A percentile compares a stretch with the other conserved stretches of the same genome.
These are phyloP conservation scores for Rhizopogon vulgaris DNA, from an alignment of 768 basidiomycete species.

Conservation along the genomic window DNA sequence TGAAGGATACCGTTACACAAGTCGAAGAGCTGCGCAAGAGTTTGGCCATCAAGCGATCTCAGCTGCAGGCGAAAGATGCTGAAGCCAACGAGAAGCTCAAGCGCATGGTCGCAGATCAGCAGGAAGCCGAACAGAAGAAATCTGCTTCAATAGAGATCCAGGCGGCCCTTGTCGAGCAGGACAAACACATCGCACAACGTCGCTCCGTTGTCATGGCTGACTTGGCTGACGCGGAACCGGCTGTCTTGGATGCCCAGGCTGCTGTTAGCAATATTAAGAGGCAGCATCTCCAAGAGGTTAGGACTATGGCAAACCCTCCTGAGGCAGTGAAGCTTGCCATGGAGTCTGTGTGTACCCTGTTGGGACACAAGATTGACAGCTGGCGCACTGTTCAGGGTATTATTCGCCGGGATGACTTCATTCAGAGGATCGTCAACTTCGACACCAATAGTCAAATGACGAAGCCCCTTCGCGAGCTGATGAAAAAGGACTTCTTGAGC, in stretches of 20 bases:
- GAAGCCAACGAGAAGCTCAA: conserved; percentile 97
- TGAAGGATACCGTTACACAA: conserved; percentile 91
- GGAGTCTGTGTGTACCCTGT: conserved; percentile 95
- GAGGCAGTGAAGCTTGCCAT: conserved; percentile 97
- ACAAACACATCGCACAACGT: conserved; percentile 83
- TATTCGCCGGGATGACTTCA: conserved; percentile 96
- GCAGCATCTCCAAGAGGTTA: conserved; percentile 93
- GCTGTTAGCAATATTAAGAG: conserved; percentile 98
- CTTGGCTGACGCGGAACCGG: conserved; percentile 95
- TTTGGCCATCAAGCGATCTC: conserved; percentile 87
- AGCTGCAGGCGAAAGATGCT: conserved; percentile 87
- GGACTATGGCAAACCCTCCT: conserved; percentile 97
- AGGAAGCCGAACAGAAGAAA: conserved; percentile 98
- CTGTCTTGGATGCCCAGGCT: conserved; percentile 88
- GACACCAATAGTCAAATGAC: conserved; percentile 91
- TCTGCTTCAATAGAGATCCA: conserved; percentile 94
- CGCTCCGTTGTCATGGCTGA: conserved; percentile 88
- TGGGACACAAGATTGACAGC: conserved; percentile 94
- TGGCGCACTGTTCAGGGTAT: conserved; percentile 96
- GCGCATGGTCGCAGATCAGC: conserved; percentile 97
- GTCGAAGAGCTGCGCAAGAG: conserved; percentile 95
- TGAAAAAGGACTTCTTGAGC: conserved; percentile 91
- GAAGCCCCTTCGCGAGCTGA: conserved; percentile 76
- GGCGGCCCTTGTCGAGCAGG: conserved; percentile 87
- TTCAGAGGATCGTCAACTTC: conserved; percentile 91